phyloP scores from a whole-genome alignment of 352 stramenopile genomes.

The Globisporangium uncinulatum region DNA sequence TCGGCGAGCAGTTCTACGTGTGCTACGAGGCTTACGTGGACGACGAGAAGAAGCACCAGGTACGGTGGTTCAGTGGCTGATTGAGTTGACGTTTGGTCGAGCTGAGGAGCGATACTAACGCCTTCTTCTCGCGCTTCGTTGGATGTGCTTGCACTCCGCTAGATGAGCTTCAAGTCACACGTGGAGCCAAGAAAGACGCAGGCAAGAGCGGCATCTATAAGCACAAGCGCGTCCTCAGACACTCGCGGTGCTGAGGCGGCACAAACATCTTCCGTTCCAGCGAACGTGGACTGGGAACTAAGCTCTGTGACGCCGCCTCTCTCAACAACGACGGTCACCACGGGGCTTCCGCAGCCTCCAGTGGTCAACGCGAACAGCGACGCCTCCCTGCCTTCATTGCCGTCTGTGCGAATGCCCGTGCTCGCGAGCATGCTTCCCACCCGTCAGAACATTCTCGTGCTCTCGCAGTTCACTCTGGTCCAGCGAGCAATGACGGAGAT shows the following conservation, averaged over 20 bases:
- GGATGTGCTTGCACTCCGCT: not conserved
- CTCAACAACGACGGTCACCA: not conserved
- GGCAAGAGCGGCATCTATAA: not conserved
- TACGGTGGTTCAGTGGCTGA: not conserved
- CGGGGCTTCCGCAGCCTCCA: not conserved
- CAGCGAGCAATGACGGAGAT: constrained; percentile 2
- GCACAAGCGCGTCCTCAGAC: not conserved
- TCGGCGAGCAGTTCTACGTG: constrained; percentile 53
- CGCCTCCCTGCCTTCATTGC: not conserved
- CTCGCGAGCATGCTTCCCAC: not conserved
- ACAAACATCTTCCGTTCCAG: not conserved
- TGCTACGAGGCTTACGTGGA: constrained; percentile 44
- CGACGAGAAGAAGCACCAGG: constrained; percentile 24
- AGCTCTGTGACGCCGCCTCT: not conserved
- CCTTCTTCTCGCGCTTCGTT: too few species aligned
- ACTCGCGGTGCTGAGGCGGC: not conserved
- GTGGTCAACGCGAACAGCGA: not conserved
- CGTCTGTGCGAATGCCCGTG: not conserved
- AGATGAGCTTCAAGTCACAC: constrained; percentile 3
- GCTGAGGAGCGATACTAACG: too few species aligned
- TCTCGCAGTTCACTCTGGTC: constrained; percentile 8
- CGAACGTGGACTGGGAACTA: not conserved
- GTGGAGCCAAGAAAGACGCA: not conserved
- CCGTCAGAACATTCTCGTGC: not conserved
- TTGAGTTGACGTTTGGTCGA: not conserved